Percentiles rank a stretch among this genome's conserved stretches.
These are phyloP conservation scores for Pistacia vera DNA, from an alignment of 345 rosid species.

Conservation along the genomic window DNA sequence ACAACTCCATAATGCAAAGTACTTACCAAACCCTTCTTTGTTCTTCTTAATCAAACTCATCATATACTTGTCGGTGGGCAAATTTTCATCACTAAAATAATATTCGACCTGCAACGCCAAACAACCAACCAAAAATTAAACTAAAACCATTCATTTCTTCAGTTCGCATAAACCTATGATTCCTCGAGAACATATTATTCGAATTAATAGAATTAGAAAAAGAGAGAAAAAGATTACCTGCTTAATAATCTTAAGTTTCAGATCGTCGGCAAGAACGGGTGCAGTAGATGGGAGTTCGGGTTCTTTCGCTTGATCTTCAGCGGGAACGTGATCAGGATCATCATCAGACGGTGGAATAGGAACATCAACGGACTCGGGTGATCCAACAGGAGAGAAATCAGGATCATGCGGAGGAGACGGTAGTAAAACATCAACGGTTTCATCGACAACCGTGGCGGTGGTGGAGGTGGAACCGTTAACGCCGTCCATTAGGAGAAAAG, in stretches of 20 bases:
- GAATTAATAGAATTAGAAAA: background rate
- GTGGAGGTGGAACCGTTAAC: constrained; percentile 27
- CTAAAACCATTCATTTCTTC: background rate
- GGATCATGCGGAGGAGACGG: constrained; percentile 27
- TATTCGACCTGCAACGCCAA: constrained; percentile 72
- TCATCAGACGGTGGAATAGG: constrained; percentile 42
- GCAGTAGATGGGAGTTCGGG: constrained; percentile 27
- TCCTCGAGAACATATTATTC: too few relatives aligned
- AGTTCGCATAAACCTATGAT: too few relatives aligned
- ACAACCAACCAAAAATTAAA: background rate
- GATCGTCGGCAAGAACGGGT: constrained; percentile 42
- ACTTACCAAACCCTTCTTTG: constrained; percentile 86
- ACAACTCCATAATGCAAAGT: background rate
- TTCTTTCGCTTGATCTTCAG: constrained; percentile 38
- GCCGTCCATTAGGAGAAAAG: constrained; percentile 33
- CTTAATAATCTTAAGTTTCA: constrained; percentile 65
- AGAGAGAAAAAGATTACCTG: constrained; percentile 40
- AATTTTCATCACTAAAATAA: constrained; percentile 90
- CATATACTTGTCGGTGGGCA: constrained; percentile 78
- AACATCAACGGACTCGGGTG: constrained; percentile 31
- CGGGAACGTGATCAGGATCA: constrained; percentile 32
- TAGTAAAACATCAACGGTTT: background rate
- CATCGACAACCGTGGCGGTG: background rate
- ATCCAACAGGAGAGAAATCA: constrained; percentile 36
- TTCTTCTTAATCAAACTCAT: constrained; percentile 63